Evolutionary conservation across 1,284 basidiomycete genomes (phyloP), one percentile per base, ranked within the genome.

Genomic region (Taiwanofungus camphoratus): DNA sequence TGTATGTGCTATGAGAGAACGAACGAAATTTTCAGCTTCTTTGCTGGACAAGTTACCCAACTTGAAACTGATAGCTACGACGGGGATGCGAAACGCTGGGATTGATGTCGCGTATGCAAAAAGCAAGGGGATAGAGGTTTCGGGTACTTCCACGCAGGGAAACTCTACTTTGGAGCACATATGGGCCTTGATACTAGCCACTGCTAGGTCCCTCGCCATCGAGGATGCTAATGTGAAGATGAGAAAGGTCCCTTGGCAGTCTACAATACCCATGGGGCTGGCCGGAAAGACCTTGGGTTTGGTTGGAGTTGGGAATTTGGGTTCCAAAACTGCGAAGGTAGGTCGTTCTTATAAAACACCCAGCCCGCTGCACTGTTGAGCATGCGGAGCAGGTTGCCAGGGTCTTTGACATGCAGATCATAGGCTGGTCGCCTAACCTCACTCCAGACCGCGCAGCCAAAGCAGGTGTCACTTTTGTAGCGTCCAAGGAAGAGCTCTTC

Each of bases 1-100:
- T 29, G 67, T 84, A n/a, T 77, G 75, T 54, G 70, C 78, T 3
- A 84, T 83, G 80, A 67, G 81, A 42, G 82, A 84, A 56, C 66
- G 81, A 26, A 83, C 81, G 0, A 77, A 73, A 45, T 75, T 86
- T 52, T 54, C 66, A 5, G 60, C 65, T 7, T 63, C 68, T 0
- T 49, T 82, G 5, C 56, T 84, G 32, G 70, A 73, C 40, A 65
- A 67, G 33, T 64, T 86, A 21, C 79, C 80, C 1, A 77, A 77
- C 38, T 64, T 85, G 41, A 70, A 67, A 40, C 59, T 79, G 30
- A 70, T 85, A 36, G 67, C 78, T 4, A 82, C 80, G 0, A 82
- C 81, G 2, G 80, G 76, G 1, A 55, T 59, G 46, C 41, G 55
- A 27, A 82, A 84, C 52, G 58, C 59, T 15, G 73, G 68, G 0